Percentiles rank a stretch among this genome's conserved stretches.
phyloP scores from a whole-genome alignment of 192 early-diverging fungal species.

The Coemansia umbellata region DNA sequence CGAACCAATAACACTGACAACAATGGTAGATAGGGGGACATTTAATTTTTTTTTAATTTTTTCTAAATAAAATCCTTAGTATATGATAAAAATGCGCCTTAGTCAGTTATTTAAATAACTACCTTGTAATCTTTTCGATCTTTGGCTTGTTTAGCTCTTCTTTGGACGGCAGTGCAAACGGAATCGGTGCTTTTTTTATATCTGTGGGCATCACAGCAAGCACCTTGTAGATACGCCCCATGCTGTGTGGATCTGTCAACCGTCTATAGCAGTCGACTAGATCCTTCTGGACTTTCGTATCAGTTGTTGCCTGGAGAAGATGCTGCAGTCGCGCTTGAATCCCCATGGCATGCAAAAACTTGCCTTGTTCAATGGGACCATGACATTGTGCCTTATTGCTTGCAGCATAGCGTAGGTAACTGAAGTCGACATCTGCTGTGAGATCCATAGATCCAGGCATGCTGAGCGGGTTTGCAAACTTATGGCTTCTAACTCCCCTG shows the following conservation, averaged over 20 bases:
- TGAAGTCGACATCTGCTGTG: slow-evolving; percentile 90
- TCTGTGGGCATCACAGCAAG: slow-evolving; percentile 56
- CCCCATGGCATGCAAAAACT: slow-evolving; percentile 75
- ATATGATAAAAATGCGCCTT: not conserved
- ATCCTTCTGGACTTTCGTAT: slow-evolving; percentile 52
- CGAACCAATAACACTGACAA: too few relatives aligned
- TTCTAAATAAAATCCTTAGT: not conserved
- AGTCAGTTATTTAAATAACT: not conserved
- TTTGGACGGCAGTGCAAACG: slow-evolving; percentile 22
- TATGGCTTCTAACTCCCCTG: slow-evolving; percentile 81
- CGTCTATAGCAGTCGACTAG: slow-evolving; percentile 71
- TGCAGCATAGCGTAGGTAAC: slow-evolving; percentile 60
- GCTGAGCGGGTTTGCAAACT: slow-evolving; percentile 72
- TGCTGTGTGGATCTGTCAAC: slow-evolving; percentile 67
- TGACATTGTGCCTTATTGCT: slow-evolving; percentile 51
- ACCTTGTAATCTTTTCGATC: slow-evolving; percentile 16
- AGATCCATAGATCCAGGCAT: slow-evolving; percentile 83
- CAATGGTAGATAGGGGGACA: too few relatives aligned
- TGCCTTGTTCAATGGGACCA: slow-evolving; percentile 79
- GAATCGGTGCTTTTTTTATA: slow-evolving; percentile 7
- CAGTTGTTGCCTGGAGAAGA: slow-evolving; percentile 58
- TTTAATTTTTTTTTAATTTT: too few relatives aligned
- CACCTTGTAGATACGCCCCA: slow-evolving; percentile 88
- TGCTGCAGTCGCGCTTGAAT: slow-evolving; percentile 70
- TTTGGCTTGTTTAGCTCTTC: slow-evolving; percentile 19